These are phyloP conservation scores for Vitis labrusca DNA, from an alignment of 164 flowering plant species.

Conservation along the genomic window DNA sequence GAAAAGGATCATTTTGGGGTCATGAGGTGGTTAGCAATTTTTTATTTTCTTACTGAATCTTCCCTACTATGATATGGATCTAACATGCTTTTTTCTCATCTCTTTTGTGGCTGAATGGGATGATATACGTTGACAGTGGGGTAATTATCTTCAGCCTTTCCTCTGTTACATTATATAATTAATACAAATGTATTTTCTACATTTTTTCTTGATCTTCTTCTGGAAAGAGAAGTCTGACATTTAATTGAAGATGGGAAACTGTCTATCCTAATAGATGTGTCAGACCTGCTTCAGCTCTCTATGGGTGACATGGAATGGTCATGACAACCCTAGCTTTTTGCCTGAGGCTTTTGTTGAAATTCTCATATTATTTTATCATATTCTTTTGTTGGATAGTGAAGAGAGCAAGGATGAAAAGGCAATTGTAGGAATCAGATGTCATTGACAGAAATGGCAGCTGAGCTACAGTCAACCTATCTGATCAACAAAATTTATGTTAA, in stretches of 20 bases:
- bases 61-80: slow-evolving; percentile 11
- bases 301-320: no score
- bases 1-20: slow-evolving; percentile 84
- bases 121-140: slow-evolving; percentile 61
- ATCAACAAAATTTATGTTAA: no score
- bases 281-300: no score
- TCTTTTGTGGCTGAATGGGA: slow-evolving; percentile 28
- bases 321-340: no score
- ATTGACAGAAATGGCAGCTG: background rate
- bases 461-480: background rate
- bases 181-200: no score
- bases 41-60: slow-evolving; percentile 3
- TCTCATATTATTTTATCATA: background rate
- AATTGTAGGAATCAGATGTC: background rate
- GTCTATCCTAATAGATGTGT: no score
- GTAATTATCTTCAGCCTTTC: slow-evolving; percentile 39
- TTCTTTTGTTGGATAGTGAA: no score
- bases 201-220: no score
- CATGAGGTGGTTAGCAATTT: slow-evolving; percentile 65
- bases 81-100: slow-evolving; percentile 29
- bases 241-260: no score
- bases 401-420: background rate
- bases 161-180: slow-evolving; percentile 4
- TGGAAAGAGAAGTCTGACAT: no score
- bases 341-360: background rate